Conservation (phyloP, 2,329 filamentous ascomycete species). For the Claviceps citrina region DNA sequence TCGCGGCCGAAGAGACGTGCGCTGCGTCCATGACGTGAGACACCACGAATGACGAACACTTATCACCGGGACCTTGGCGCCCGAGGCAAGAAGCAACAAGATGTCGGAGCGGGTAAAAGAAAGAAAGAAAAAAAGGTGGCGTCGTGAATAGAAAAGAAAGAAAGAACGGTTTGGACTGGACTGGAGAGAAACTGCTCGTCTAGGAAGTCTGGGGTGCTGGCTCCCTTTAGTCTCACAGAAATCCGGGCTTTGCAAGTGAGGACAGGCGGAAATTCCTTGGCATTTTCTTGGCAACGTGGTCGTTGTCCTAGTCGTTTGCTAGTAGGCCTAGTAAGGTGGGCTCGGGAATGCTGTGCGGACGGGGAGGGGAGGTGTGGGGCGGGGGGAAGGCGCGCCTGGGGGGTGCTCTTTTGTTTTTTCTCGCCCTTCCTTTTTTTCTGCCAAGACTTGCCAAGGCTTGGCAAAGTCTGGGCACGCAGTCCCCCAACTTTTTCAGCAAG, state of each 20-base stretch:
- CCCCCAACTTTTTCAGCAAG: constrained; percentile 15
- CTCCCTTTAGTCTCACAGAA: constrained; percentile 22
- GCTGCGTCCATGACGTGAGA: constrained; percentile 15
- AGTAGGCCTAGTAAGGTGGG: too few species aligned
- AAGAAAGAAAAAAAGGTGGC: background rate
- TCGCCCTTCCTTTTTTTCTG: too few species aligned
- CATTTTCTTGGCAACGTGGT: constrained; percentile 15
- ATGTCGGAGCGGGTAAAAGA: background rate
- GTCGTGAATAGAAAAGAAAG: too few species aligned
- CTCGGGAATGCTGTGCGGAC: background rate
- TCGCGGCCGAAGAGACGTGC: constrained; percentile 10
- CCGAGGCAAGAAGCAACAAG: too few species aligned
- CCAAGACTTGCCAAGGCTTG: constrained; percentile 25
- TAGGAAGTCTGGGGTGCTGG: constrained; percentile 13
- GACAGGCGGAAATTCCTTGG: constrained; percentile 25
- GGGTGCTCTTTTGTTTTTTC: too few species aligned
- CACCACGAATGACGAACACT: constrained; percentile 17
- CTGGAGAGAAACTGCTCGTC: background rate
- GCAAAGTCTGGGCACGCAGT: constrained; percentile 24
- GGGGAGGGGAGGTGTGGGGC: too few species aligned
- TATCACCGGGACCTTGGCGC: constrained; percentile 8
- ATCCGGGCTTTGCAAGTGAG: constrained; percentile 19
- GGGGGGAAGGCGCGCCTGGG: too few species aligned
- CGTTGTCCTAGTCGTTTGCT: too few species aligned
- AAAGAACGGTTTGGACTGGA: too few species aligned